Conservation (phyloP, 1,284 basidiomycete species). For the Puccinia coronata region DNA sequence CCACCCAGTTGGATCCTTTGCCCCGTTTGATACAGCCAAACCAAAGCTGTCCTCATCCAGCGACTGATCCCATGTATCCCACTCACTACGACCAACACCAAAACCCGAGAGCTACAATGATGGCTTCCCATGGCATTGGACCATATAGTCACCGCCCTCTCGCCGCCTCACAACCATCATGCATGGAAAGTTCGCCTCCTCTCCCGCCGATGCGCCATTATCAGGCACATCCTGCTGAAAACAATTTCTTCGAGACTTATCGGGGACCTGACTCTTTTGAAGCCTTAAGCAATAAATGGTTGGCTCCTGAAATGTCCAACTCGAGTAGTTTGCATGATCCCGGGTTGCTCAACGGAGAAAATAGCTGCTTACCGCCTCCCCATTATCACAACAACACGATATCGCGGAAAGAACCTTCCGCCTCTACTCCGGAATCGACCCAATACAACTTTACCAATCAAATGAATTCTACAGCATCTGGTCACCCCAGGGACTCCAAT, state of each 20-base stretch:
- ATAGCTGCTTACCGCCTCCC: neutral
- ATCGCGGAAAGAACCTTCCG: neutral
- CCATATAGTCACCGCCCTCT: neutral
- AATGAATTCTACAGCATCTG: slow-evolving; percentile 11
- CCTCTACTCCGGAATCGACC: neutral
- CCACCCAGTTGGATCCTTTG: slow-evolving; percentile 44
- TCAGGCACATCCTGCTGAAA: slow-evolving; percentile 2
- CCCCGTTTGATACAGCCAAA: slow-evolving; percentile 39
- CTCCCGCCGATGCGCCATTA: slow-evolving; percentile 31
- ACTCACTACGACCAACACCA: slow-evolving; percentile 16
- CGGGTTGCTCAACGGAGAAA: slow-evolving; percentile 5
- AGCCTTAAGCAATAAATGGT: slow-evolving; percentile 45
- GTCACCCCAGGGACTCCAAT: neutral
- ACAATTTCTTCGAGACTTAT: slow-evolving; percentile 48
- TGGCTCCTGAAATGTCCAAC: slow-evolving; percentile 26
- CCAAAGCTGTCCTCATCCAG: slow-evolving; percentile 10
- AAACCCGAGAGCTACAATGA: neutral
- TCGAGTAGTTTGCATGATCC: neutral
- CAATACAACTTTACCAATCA: slow-evolving; percentile 20
- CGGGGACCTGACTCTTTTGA: slow-evolving; percentile 48
- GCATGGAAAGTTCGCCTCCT: neutral
- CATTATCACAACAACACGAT: neutral
- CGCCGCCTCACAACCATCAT: neutral
- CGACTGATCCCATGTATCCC: neutral
- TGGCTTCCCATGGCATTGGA: neutral